A percentile compares a stretch with the other conserved stretches of the same genome.
These are phyloP conservation scores for Neofusicoccum cordaticola DNA, from an alignment of 2,329 filamentous ascomycete genomes.

Conservation along the genomic window DNA sequence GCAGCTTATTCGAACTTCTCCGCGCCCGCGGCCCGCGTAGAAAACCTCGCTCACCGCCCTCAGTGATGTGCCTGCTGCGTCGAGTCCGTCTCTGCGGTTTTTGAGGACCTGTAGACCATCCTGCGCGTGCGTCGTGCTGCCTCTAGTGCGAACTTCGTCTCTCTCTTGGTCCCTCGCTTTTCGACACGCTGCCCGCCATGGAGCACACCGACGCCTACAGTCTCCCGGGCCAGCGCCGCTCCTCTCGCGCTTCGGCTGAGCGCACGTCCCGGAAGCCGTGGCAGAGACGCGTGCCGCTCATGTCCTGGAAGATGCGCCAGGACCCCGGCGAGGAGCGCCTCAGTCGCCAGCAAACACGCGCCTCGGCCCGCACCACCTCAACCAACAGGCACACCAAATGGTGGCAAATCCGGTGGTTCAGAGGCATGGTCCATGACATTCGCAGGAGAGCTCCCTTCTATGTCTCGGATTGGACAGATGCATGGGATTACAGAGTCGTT, in stretches of 20 bases:
- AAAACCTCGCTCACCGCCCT: neutral
- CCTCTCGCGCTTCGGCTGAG: neutral
- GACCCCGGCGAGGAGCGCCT: conserved; percentile 19
- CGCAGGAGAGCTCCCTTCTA: conserved; percentile 74
- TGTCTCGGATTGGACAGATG: conserved; percentile 77
- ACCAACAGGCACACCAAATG: conserved; percentile 44
- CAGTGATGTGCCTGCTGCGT: neutral
- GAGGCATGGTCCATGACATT: conserved; percentile 77
- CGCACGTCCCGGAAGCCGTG: conserved; percentile 20
- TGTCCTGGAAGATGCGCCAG: conserved; percentile 18
- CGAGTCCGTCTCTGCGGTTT: neutral
- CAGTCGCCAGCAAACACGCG: conserved; percentile 22
- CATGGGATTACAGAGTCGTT: conserved; percentile 86
- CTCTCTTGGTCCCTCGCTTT: too few relatives aligned
- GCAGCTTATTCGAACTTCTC: conserved; percentile 9
- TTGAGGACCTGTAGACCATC: neutral
- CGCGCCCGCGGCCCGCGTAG: neutral
- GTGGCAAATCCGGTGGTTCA: conserved; percentile 75
- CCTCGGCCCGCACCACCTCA: conserved; percentile 20
- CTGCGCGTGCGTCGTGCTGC: neutral
- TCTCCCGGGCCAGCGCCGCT: conserved; percentile 9
- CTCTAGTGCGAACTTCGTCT: neutral
- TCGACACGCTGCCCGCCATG: neutral
- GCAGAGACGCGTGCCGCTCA: conserved; percentile 23
- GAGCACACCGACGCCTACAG: conserved; percentile 1